Base-by-base conservation (phyloP, 2,329 filamentous ascomycete genomes). In the Polychaeton citri region DNA sequence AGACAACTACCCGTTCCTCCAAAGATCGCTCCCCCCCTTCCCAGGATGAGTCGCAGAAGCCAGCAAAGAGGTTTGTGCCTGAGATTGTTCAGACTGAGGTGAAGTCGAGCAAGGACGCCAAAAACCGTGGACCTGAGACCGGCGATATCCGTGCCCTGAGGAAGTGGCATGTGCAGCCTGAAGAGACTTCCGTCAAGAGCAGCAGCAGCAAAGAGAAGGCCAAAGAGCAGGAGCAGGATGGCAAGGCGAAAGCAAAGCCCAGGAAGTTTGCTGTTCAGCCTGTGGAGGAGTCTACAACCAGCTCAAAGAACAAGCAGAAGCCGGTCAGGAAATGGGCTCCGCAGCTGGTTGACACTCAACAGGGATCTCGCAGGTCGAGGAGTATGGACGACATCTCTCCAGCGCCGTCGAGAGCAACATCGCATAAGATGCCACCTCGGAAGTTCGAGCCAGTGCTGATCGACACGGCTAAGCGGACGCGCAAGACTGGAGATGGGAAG, bases 381-480 rank as follows among this genome's bases (percentile, higher is more conserved):
- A 41, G 32, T 31, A 38, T 47, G 19, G 21, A 42, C 13, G 38
- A 39, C 19, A 28, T 35, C 18, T 24, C 35, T 5, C 36, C 41
- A 30, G 36, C 38, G 15, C 21, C 20, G 16, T 34, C 35, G 17
- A 36, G 42, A 20, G 32, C 32, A 12, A 20, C 36, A 24, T 21
- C 34, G 12, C 32, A 44, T 32, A 53, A 52, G 37, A 51, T 41
- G 28, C 37, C 53, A 8, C 42, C 52, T 3, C 63, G 67, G 30
- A 70, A 60, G 40, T 93, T 92, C 55, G 71, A 78, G 19, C 85
- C 85, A 9, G 79, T 88, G 50, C 65, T 93, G 37, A 78, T 93
- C 42, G 84, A 88, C 58, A 87, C 82, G 2, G 80, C 80, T 3
- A 74, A 76, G 48, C 71, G 85, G 36, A 76, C 76, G 21, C 74